Percentiles rank a stretch among this genome's conserved stretches.
These are phyloP conservation scores for Termitomyces heimii DNA, from an alignment of 768 basidiomycete genomes.

Conservation along the genomic window DNA sequence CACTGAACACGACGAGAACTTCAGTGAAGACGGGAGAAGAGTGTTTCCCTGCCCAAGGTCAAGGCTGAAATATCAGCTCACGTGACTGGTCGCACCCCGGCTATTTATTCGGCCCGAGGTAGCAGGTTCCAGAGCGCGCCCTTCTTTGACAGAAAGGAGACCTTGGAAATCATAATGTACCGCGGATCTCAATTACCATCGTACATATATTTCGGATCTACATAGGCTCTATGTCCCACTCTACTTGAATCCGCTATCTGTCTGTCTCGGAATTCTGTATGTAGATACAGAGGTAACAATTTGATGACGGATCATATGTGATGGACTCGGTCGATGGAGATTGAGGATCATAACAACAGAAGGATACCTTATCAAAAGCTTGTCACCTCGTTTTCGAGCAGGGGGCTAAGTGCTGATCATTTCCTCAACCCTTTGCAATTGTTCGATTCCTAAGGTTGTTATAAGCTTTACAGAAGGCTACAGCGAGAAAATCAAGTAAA, in stretches of 20 bases:
- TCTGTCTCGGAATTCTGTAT: not conserved
- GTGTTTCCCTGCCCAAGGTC: not conserved
- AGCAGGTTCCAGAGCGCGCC: too few species aligned
- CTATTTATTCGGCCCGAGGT: constrained; percentile 8
- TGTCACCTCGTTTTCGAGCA: not conserved
- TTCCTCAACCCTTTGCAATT: not conserved
- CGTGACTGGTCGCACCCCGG: constrained; percentile 9
- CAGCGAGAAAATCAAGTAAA: not conserved
- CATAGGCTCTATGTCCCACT: not conserved
- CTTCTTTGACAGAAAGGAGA: constrained; percentile 7
- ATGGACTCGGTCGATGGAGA: not conserved
- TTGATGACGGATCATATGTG: not conserved
- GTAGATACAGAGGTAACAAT: not conserved
- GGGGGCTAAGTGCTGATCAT: not conserved
- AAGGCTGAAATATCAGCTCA: constrained; percentile 7
- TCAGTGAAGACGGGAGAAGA: not conserved
- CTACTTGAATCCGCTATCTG: not conserved
- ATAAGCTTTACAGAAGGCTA: not conserved
- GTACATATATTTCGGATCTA: not conserved
- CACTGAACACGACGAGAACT: not conserved
- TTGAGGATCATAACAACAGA: not conserved
- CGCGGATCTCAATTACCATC: not conserved
- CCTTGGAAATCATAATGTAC: not conserved
- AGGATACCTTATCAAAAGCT: not conserved
- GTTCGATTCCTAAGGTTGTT: not conserved